These are phyloP conservation scores for Hemerocallis citrina DNA, from an alignment of 106 monocot species.

Conservation along the genomic window DNA sequence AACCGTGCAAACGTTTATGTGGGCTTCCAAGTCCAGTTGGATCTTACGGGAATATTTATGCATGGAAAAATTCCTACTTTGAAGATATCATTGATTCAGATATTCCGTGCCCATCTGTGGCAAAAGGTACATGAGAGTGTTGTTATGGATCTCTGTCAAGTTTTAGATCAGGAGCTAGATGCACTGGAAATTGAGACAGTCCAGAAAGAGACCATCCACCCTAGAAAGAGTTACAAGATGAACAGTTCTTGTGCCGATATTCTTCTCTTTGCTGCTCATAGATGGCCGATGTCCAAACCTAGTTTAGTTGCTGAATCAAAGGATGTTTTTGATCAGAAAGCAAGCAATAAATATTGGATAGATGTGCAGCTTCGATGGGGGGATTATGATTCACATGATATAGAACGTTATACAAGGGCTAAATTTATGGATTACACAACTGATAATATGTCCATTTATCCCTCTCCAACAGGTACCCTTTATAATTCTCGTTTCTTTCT, in stretches of 20 bases:
- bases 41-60: constrained; percentile 99
- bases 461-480: constrained; percentile 89
- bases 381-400: constrained; percentile 99
- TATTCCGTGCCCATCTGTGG: constrained; percentile 99
- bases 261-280: constrained; percentile 95
- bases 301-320: constrained; percentile 93
- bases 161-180: constrained; percentile 96
- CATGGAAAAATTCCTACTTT: constrained; percentile 98
- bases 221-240: constrained; percentile 99
- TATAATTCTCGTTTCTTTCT: neutral
- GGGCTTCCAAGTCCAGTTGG: constrained; percentile 97
- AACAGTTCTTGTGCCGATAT: constrained; percentile 99
- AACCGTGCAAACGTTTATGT: constrained; percentile 99
- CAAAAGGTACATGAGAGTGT: constrained; percentile 99
- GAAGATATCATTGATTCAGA: constrained; percentile 98
- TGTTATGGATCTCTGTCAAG: constrained; percentile 99
- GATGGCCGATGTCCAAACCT: constrained; percentile 99
- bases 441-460: constrained; percentile 99
- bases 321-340: constrained; percentile 99
- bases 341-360: constrained; percentile 98
- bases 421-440: constrained; percentile 99
- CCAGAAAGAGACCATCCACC: constrained; percentile 99
- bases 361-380: constrained; percentile 99
- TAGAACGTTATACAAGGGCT: constrained; percentile 97
- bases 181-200: constrained; percentile 98